Conservation (phyloP, 2,329 filamentous ascomycete genomes). For the Colletotrichum musae region DNA sequence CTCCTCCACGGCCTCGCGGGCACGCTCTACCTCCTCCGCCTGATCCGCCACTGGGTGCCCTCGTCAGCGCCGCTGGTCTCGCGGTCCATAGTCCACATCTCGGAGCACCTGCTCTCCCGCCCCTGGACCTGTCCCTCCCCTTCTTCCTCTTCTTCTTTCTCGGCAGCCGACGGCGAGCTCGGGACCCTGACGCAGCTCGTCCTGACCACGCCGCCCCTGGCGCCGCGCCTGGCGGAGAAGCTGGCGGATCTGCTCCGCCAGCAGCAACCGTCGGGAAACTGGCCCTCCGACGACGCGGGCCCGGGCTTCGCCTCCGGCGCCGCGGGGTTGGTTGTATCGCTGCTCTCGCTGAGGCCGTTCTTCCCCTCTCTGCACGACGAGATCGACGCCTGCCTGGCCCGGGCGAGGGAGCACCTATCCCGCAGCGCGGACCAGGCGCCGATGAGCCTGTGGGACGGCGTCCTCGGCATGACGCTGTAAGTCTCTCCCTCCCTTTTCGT, state of each 20-base stretch:
- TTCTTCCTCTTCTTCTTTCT: not conserved
- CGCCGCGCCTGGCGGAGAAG: slow-evolving; percentile 66
- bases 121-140: slow-evolving; percentile 11
- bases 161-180: slow-evolving; percentile 75
- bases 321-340: slow-evolving; percentile 72
- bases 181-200: slow-evolving; percentile 81
- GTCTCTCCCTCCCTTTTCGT: slow-evolving; percentile 31
- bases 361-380: slow-evolving; percentile 68
- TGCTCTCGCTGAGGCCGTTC: slow-evolving; percentile 68
- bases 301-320: slow-evolving; percentile 78
- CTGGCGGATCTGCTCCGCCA: slow-evolving; percentile 70
- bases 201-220: slow-evolving; percentile 68
- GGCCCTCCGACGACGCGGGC: slow-evolving; percentile 68
- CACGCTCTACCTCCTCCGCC: slow-evolving; percentile 76
- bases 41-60: slow-evolving; percentile 71
- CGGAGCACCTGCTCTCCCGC: slow-evolving; percentile 69
- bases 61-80: slow-evolving; percentile 64
- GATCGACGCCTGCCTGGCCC: slow-evolving; percentile 67
- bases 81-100: slow-evolving; percentile 68
- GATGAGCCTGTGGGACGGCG: slow-evolving; percentile 73
- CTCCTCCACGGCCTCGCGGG: slow-evolving; percentile 78
- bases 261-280: slow-evolving; percentile 75
- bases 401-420: slow-evolving; percentile 64
- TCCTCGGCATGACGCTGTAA: slow-evolving; percentile 75
- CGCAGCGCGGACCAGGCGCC: slow-evolving; percentile 68